Percentiles rank a stretch among this genome's conserved stretches.
These are phyloP conservation scores for Botrytis fabae DNA, from an alignment of 2,329 filamentous ascomycete species.

Conservation along the genomic window DNA sequence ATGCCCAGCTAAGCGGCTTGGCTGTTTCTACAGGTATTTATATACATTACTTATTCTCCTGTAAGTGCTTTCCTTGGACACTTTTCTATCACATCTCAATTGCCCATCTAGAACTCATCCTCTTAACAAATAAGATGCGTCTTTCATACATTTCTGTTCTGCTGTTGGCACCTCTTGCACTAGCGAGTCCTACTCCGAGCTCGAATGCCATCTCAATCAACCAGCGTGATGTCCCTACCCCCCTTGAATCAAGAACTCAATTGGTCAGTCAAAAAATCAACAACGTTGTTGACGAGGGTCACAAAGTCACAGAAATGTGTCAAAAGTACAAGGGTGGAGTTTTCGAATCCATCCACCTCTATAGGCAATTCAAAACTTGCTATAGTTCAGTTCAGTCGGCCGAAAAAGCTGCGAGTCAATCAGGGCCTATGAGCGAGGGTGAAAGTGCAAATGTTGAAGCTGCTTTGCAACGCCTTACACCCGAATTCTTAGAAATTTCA, in stretches of 20 bases:
- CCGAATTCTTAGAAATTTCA: neutral
- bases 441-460: neutral
- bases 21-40: neutral
- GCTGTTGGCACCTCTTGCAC: slow-evolving; percentile 6
- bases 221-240: neutral
- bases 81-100: neutral
- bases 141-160: neutral
- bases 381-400: neutral
- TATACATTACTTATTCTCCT: neutral
- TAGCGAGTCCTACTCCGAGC: neutral
- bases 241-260: neutral
- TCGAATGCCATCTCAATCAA: neutral
- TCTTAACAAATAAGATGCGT: neutral
- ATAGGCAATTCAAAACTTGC: neutral
- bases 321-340: neutral
- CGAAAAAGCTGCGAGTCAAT: neutral
- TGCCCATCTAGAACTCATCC: neutral
- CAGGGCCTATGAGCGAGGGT: neutral
- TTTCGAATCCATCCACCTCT: neutral
- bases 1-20: neutral
- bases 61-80: neutral
- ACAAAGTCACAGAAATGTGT: neutral
- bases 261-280: neutral
- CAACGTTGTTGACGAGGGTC: neutral
- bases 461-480: neutral